Percentiles rank a stretch among this genome's conserved stretches.
phyloP scores from a whole-genome alignment of 2,329 filamentous ascomycete species.

The Xylariaceae sp. region DNA sequence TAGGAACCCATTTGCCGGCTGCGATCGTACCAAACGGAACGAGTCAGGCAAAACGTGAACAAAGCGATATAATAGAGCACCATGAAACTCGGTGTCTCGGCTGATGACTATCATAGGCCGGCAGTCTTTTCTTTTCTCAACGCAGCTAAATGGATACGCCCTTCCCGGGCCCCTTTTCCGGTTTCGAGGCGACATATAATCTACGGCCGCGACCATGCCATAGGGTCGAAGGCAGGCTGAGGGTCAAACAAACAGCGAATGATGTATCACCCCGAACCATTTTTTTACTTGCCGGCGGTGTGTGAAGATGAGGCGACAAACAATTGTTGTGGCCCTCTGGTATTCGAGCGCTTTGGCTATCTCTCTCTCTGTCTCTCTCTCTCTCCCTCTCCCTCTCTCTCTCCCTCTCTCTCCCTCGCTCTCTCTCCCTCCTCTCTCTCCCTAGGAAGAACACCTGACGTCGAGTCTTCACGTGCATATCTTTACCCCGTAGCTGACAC shows the following conservation, averaged over 20 bases:
- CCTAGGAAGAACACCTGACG: too few relatives aligned
- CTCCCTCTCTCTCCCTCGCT: too few relatives aligned
- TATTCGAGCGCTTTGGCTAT: too few relatives aligned
- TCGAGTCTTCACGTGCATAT: too few relatives aligned
- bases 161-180: background rate
- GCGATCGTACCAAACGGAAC: background rate
- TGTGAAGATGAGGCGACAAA: too few relatives aligned
- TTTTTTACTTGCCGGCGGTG: too few relatives aligned
- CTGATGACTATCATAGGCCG: background rate
- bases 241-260: background rate
- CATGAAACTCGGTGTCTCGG: background rate
- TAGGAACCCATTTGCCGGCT: background rate
- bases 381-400: too few relatives aligned
- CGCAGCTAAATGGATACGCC: background rate
- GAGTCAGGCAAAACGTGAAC: background rate
- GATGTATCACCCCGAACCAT: too few relatives aligned
- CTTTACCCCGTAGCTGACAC: too few relatives aligned
- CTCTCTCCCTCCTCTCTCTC: too few relatives aligned
- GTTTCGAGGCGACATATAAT: background rate
- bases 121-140: background rate
- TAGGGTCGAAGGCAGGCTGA: background rate
- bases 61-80: background rate
- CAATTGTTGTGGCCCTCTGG: too few relatives aligned
- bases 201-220: background rate
- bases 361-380: too few relatives aligned